Percentiles rank a stretch among this genome's conserved stretches.
These are phyloP conservation scores for Mesembryanthemum crystallinum DNA, from an alignment of 148 eudicot genomes.

Conservation along the genomic window DNA sequence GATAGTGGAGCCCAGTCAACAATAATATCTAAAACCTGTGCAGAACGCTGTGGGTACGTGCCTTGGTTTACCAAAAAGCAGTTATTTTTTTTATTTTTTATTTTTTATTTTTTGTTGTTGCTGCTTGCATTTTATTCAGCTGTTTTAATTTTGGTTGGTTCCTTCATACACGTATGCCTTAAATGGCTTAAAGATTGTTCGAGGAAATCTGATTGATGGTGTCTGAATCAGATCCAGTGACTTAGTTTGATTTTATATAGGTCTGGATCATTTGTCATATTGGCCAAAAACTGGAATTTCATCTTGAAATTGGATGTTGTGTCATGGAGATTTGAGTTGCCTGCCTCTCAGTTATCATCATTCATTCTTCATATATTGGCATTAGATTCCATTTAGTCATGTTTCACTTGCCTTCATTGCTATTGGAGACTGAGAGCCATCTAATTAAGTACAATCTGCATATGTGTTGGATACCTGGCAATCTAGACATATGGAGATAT, in stretches of 20 bases:
- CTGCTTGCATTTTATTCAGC: not conserved
- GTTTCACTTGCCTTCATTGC: not conserved
- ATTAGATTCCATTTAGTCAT: not conserved
- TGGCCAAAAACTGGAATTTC: not conserved
- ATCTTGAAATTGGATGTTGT: not conserved
- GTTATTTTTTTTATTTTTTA: too few relatives aligned
- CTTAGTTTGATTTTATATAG: not conserved
- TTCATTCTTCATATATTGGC: not conserved
- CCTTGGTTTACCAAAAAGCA: not conserved
- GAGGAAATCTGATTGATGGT: too few relatives aligned
- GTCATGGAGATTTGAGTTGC: not conserved
- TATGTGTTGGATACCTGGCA: not conserved
- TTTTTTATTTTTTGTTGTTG: not conserved
- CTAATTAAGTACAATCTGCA: slow-evolving; percentile 5
- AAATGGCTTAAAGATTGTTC: not conserved
- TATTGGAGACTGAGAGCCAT: not conserved
- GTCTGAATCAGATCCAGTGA: not conserved
- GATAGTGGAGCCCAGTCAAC: slow-evolving; percentile 99
- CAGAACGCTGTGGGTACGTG: slow-evolving; percentile 95
- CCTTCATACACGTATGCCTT: not conserved
- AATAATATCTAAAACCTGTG: slow-evolving; percentile 93
- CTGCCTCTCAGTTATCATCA: not conserved
- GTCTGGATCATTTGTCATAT: not conserved
- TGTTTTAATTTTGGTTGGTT: too few relatives aligned
- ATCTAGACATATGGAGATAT: not conserved